Evolutionary conservation across 331 rosid genomes (phyloP).

Genomic region (Quercus phellos): DNA sequence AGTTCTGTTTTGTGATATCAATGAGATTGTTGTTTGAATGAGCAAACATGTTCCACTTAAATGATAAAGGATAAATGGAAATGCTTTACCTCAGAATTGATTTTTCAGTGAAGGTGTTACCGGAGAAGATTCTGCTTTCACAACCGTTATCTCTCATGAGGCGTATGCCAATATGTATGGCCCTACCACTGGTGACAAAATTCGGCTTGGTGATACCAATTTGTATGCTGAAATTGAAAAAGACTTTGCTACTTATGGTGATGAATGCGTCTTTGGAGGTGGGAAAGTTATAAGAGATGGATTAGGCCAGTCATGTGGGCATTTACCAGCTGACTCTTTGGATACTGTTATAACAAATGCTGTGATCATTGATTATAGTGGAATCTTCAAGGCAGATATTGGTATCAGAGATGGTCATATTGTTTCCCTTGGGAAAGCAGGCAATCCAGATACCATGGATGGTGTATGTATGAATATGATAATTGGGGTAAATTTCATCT

Average conservation of each 20-base stretch:
- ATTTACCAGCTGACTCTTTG: conserved; percentile 34
- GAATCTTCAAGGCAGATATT: conserved; percentile 84
- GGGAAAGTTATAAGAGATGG: conserved; percentile 93
- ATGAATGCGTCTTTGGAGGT: conserved; percentile 91
- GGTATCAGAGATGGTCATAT: conserved; percentile 69
- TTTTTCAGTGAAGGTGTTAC: conserved; percentile 75
- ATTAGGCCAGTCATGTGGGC: conserved; percentile 80
- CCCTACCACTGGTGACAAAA: conserved; percentile 82
- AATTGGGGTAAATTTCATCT: conserved; percentile 62
- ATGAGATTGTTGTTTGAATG: not conserved
- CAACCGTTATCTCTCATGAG: conserved; percentile 52
- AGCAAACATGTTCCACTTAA: not conserved
- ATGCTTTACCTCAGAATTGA: conserved; percentile 36
- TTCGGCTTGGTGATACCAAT: conserved; percentile 88
- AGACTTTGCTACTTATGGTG: conserved; percentile 73
- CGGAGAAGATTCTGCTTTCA: conserved; percentile 44
- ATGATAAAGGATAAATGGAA: conserved; percentile 13
- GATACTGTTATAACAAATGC: conserved; percentile 92
- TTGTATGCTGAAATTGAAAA: conserved; percentile 81
- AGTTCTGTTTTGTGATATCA: conserved; percentile 1
- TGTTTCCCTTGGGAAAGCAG: conserved; percentile 69
- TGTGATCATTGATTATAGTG: conserved; percentile 72
- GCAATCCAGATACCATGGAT: conserved; percentile 82
- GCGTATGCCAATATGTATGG: conserved; percentile 81
- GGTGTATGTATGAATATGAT: conserved; percentile 40